phyloP scores from a whole-genome alignment of 2,329 filamentous ascomycete species.

The Colletotrichum tropicale region DNA sequence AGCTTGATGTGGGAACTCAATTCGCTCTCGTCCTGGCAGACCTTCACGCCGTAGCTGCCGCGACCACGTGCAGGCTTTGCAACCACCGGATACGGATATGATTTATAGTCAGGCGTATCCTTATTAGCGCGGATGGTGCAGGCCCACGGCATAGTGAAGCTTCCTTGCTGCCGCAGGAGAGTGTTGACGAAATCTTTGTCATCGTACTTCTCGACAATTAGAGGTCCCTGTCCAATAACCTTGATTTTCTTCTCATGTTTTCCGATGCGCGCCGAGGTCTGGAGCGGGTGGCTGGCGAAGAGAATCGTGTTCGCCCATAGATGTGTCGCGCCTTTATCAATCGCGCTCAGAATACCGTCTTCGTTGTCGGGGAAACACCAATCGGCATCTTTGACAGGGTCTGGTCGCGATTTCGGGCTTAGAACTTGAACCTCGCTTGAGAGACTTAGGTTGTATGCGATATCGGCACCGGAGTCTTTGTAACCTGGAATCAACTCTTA shows the following conservation, averaged over 20 bases:
- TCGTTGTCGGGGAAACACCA: background rate
- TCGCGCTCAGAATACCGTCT: background rate
- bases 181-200: background rate
- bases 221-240: background rate
- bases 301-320: background rate
- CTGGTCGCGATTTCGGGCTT: background rate
- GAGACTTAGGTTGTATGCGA: background rate
- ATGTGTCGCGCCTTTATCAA: background rate
- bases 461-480: background rate
- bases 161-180: background rate
- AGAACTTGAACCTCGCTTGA: background rate
- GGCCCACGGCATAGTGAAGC: background rate
- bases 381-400: background rate
- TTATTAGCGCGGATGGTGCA: background rate
- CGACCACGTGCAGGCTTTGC: background rate
- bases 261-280: background rate
- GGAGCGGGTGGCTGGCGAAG: background rate
- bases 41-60: background rate
- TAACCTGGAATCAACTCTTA: background rate
- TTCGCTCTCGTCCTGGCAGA: background rate
- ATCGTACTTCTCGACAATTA: background rate
- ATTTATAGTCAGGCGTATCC: background rate
- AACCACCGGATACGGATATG: background rate
- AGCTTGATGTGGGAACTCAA: background rate
- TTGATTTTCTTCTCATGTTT: background rate